Percentiles rank a stretch among this genome's conserved stretches.
These are phyloP conservation scores for Russula griseocarnosa DNA, from an alignment of 768 basidiomycete species.

Conservation along the genomic window DNA sequence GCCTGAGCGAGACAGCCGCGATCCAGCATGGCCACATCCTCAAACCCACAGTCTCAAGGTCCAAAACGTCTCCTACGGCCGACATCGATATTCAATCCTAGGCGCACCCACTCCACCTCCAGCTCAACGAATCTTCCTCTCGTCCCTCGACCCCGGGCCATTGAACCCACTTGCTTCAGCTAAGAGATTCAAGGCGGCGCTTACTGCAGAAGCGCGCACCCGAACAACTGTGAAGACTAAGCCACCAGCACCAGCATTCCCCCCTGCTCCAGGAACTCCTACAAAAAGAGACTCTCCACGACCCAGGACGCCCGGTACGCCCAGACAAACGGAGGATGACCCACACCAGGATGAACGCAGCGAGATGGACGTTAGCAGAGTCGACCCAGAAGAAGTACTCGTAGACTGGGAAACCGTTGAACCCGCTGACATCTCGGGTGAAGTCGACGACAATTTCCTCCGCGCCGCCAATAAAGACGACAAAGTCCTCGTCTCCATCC, in stretches of 20 bases:
- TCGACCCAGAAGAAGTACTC: conserved; percentile 71
- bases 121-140: conserved; percentile 14
- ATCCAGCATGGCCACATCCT: conserved; percentile 11
- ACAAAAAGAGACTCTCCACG: conserved; percentile 26
- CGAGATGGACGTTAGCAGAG: conserved; percentile 71
- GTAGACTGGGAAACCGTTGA: conserved; percentile 75
- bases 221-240: conserved; percentile 27
- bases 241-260: conserved; percentile 25
- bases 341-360: conserved; percentile 50
- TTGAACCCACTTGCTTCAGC: conserved; percentile 23
- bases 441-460: conserved; percentile 60
- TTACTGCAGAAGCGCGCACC: conserved; percentile 26
- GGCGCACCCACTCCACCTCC: conserved; percentile 17
- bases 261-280: conserved; percentile 25
- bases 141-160: conserved; percentile 22
- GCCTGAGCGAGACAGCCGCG: no score
- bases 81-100: conserved; percentile 20
- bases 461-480: conserved; percentile 59
- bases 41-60: background rate
- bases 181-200: conserved; percentile 27
- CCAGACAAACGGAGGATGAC: conserved; percentile 44
- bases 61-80: conserved; percentile 20
- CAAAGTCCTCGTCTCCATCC: conserved; percentile 82
- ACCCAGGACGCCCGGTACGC: conserved; percentile 38
- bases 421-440: conserved; percentile 60